Conservation (phyloP, 345 rosid species). For the Rhodomyrtus tomentosa region DNA sequence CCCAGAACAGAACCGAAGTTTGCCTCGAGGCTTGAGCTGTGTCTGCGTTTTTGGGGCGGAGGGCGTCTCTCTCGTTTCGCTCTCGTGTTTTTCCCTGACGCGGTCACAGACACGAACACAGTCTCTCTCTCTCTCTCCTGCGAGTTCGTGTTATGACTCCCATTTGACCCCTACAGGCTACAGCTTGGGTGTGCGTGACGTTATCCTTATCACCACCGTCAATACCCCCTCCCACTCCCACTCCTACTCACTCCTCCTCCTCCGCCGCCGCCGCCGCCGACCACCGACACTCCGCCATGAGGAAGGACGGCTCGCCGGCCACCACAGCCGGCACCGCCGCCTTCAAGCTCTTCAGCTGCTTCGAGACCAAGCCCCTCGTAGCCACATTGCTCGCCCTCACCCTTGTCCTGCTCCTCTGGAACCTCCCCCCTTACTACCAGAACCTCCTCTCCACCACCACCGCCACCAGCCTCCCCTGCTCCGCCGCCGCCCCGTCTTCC, state of each 20-base stretch:
- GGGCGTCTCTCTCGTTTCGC: background rate
- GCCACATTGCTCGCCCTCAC: conserved; percentile 63
- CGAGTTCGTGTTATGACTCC: background rate
- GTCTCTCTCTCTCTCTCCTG: background rate
- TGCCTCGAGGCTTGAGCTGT: background rate
- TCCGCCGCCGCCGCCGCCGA: conserved; percentile 7
- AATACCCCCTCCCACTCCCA: background rate
- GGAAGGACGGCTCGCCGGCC: conserved; percentile 37
- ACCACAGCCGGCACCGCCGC: conserved; percentile 14
- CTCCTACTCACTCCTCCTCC: background rate
- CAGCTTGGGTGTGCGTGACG: background rate
- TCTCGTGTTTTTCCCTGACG: too few relatives aligned
- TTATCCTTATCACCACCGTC: background rate
- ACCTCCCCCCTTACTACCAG: conserved; percentile 68
- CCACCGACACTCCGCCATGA: conserved; percentile 11
- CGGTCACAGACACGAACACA: too few relatives aligned
- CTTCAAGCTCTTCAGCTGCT: conserved; percentile 23
- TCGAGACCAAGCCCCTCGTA: conserved; percentile 54
- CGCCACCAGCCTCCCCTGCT: conserved; percentile 10
- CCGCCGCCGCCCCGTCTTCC: background rate
- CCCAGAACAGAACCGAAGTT: background rate
- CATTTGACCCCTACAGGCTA: background rate
- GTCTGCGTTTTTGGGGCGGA: background rate
- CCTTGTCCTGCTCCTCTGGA: conserved; percentile 58
- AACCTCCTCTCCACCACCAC: conserved; percentile 44